Evolutionary conservation across 192 early-diverging fungal species (phyloP).

Genomic region (Coemansia sp.): DNA sequence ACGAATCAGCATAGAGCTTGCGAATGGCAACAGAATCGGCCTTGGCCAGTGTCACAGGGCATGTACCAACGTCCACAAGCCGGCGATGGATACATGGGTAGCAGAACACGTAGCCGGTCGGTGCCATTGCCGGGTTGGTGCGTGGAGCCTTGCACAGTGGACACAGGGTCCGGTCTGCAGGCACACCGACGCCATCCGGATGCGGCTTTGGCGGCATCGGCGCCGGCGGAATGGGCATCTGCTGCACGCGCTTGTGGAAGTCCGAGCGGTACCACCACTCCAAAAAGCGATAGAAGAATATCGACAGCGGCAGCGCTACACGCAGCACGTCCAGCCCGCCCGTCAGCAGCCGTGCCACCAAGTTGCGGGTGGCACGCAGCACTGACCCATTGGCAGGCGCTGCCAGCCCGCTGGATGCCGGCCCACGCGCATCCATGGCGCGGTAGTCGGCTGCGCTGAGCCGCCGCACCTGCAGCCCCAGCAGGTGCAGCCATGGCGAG

Average conservation of each 20-base stretch:
- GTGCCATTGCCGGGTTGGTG: slow-evolving; percentile 82
- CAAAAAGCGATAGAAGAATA: slow-evolving; percentile 91
- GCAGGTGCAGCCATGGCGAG: slow-evolving; percentile 78
- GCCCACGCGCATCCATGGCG: slow-evolving; percentile 44
- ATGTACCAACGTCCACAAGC: slow-evolving; percentile 66
- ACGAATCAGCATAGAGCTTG: slow-evolving; percentile 48
- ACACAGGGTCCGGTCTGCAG: slow-evolving; percentile 70
- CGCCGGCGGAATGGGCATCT: slow-evolving; percentile 64
- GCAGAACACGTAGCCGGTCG: slow-evolving; percentile 91
- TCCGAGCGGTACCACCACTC: slow-evolving; percentile 96
- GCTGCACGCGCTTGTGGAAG: slow-evolving; percentile 60
- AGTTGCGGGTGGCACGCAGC: slow-evolving; percentile 36
- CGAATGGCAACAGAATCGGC: slow-evolving; percentile 24
- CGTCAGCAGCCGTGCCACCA: slow-evolving; percentile 52
- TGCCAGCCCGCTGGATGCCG: slow-evolving; percentile 38
- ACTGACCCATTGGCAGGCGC: slow-evolving; percentile 44
- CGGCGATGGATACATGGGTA: slow-evolving; percentile 84
- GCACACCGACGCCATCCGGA: slow-evolving; percentile 68
- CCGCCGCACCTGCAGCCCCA: slow-evolving; percentile 75
- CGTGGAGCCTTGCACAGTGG: slow-evolving; percentile 70
- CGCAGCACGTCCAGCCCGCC: slow-evolving; percentile 70
- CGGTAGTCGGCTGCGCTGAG: slow-evolving; percentile 77
- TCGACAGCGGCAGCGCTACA: slow-evolving; percentile 77
- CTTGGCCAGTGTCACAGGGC: slow-evolving; percentile 72
- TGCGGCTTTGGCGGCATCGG: slow-evolving; percentile 75